A percentile compares a stretch with the other conserved stretches of the same genome.
phyloP scores from a whole-genome alignment of 495 filamentous ascomycete genomes.

The Neurospora sp. region DNA sequence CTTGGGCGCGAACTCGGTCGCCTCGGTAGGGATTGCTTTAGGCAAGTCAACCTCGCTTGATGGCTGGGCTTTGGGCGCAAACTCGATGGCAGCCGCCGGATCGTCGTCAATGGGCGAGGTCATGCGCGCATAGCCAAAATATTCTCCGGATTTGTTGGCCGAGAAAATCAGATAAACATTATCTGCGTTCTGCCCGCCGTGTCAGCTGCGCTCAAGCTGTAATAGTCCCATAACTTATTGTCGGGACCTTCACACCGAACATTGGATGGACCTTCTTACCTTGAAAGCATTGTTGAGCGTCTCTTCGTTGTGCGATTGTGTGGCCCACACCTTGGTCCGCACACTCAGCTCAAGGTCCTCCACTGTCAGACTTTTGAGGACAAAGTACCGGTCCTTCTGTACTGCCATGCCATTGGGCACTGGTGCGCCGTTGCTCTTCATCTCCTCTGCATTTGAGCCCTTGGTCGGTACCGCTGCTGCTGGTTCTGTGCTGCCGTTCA shows the following conservation, averaged over 20 bases:
- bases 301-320: constrained; percentile 86
- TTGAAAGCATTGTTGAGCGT: constrained; percentile 74
- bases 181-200: constrained; percentile 51
- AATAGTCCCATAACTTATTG: constrained; percentile 4
- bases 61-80: constrained; percentile 46
- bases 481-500: neutral
- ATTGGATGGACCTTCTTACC: constrained; percentile 39
- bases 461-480: neutral
- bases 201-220: neutral
- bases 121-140: constrained; percentile 95
- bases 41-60: constrained; percentile 54
- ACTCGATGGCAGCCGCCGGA: constrained; percentile 54
- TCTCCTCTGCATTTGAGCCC: constrained; percentile 10
- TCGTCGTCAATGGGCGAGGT: constrained; percentile 72
- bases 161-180: constrained; percentile 96
- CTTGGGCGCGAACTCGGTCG: constrained; percentile 69
- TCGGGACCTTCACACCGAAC: neutral
- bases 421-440: constrained; percentile 5
- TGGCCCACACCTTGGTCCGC: constrained; percentile 82
- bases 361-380: constrained; percentile 91
- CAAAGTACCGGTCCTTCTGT: constrained; percentile 68
- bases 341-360: constrained; percentile 91
- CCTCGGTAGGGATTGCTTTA: constrained; percentile 64
- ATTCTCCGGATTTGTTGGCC: constrained; percentile 96
- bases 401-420: constrained; percentile 7